Evolutionary conservation across 2,329 filamentous ascomycete genomes (phyloP).

Genomic region (Fusarium sp.): DNA sequence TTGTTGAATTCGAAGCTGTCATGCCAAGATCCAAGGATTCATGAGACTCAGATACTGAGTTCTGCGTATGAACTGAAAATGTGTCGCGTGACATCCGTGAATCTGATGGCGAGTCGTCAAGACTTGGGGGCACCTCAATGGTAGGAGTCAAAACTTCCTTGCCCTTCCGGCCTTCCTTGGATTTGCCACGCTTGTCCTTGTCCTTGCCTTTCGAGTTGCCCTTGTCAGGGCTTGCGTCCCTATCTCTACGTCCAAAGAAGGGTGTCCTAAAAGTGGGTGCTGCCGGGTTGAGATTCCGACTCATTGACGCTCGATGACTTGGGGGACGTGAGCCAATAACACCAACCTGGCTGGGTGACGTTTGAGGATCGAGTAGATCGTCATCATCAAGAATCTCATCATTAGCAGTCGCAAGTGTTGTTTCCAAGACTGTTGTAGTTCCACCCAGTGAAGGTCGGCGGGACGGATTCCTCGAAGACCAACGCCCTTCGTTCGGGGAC

Average conservation of each 20-base stretch:
- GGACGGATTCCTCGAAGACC: constrained; percentile 77
- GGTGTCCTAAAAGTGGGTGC: constrained; percentile 89
- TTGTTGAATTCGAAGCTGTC: constrained; percentile 69
- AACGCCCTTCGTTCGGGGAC: constrained; percentile 70
- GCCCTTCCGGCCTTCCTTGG: constrained; percentile 57
- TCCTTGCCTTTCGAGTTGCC: constrained; percentile 54
- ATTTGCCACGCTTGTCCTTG: constrained; percentile 52
- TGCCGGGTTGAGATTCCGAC: constrained; percentile 83
- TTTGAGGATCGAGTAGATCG: constrained; percentile 66
- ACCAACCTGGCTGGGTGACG: constrained; percentile 71
- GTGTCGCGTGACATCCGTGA: constrained; percentile 70
- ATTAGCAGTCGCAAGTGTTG: constrained; percentile 73
- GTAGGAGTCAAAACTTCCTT: constrained; percentile 56
- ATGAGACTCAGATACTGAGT: constrained; percentile 72
- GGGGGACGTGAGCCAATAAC: constrained; percentile 85
- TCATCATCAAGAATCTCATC: constrained; percentile 75
- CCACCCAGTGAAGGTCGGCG: constrained; percentile 86
- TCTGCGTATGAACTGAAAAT: constrained; percentile 70
- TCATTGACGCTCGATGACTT: constrained; percentile 61
- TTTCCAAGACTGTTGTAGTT: constrained; percentile 75
- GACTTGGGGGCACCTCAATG: constrained; percentile 55
- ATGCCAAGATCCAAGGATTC: constrained; percentile 71
- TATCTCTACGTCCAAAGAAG: constrained; percentile 68
- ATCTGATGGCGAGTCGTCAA: constrained; percentile 66
- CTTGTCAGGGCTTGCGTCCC: constrained; percentile 49